Percentiles rank a stretch among this genome's conserved stretches.
Conservation (phyloP, 257 asterid genomes). For the Salvia rosmarinus region DNA sequence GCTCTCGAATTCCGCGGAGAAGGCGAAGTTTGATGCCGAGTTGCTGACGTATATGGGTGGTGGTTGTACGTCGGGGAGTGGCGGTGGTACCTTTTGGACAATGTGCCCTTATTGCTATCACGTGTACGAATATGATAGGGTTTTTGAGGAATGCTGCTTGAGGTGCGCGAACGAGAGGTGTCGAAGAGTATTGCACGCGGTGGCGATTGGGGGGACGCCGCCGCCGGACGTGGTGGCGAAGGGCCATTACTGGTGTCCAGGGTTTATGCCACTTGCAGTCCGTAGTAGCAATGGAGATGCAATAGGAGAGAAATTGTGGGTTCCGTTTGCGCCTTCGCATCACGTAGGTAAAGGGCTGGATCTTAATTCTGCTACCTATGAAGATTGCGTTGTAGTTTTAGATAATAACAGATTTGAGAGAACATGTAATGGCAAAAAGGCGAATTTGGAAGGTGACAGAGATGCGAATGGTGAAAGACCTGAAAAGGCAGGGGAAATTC, state of each 20-base stretch:
- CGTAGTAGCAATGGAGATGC: constrained; percentile 20
- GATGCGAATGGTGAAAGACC: background rate
- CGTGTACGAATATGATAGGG: constrained; percentile 51
- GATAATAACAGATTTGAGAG: constrained; percentile 34
- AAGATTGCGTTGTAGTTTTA: constrained; percentile 18
- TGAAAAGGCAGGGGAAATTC: background rate
- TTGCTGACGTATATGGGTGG: constrained; percentile 29
- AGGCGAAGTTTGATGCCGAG: constrained; percentile 44
- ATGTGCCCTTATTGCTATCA: constrained; percentile 65
- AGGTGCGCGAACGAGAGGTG: constrained; percentile 61
- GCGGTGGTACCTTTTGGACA: constrained; percentile 61
- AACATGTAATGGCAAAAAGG: constrained; percentile 14
- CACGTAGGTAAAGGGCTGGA: constrained; percentile 22
- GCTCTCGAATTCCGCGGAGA: constrained; percentile 44
- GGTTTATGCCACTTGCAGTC: constrained; percentile 39
- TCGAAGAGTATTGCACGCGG: constrained; percentile 51
- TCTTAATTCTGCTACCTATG: constrained; percentile 15
- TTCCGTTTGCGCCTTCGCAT: constrained; percentile 38
- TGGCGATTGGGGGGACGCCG: constrained; percentile 43
- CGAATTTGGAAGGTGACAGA: background rate
- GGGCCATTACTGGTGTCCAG: constrained; percentile 54
- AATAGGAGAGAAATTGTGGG: constrained; percentile 38
- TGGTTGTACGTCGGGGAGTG: constrained; percentile 1
- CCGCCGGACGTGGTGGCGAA: constrained; percentile 55
- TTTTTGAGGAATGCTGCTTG: constrained; percentile 49